These are phyloP conservation scores for Phytopythium boreale DNA, from an alignment of 352 stramenopile species.

Conservation along the genomic window DNA sequence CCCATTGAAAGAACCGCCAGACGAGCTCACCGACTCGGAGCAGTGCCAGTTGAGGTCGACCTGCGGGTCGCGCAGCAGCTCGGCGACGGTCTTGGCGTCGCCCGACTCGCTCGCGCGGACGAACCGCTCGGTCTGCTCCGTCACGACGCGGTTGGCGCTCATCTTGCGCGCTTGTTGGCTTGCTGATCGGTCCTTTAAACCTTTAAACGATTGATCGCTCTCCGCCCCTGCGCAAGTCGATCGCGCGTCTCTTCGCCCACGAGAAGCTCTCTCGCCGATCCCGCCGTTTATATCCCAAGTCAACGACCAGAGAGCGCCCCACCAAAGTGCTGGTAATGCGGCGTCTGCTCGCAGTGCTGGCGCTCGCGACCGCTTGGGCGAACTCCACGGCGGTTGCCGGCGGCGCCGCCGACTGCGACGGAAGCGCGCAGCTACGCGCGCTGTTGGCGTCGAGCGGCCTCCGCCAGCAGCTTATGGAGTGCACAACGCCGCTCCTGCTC, in stretches of 20 bases:
- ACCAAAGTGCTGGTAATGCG: conserved; percentile 4
- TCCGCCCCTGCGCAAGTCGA: not conserved
- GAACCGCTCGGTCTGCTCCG: conserved; percentile 49
- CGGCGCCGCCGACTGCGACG: conserved; percentile 12
- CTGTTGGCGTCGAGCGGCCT: conserved; percentile 17
- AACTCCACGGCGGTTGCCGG: not conserved
- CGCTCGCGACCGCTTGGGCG: not conserved
- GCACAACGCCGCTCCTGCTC: conserved; percentile 34
- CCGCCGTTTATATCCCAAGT: no score
- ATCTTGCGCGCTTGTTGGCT: conserved; percentile 19
- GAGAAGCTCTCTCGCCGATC: not conserved
- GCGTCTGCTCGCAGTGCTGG: conserved; percentile 13
- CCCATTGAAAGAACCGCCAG: not conserved
- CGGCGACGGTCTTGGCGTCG: conserved; percentile 37
- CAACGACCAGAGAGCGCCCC: no score
- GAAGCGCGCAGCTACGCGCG: conserved; percentile 22
- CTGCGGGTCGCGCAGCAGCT: conserved; percentile 37
- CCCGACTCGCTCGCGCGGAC: conserved; percentile 58
- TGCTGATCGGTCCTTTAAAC: no score
- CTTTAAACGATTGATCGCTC: not conserved
- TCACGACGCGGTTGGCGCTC: conserved; percentile 66
- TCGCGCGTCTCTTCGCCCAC: conserved; percentile 2
- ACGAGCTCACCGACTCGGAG: conserved; percentile 41
- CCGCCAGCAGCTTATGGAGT: conserved; percentile 14
- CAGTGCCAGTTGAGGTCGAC: conserved; percentile 76